phyloP scores from a whole-genome alignment of 2,329 filamentous ascomycete species.

The Cladosporium velox region DNA sequence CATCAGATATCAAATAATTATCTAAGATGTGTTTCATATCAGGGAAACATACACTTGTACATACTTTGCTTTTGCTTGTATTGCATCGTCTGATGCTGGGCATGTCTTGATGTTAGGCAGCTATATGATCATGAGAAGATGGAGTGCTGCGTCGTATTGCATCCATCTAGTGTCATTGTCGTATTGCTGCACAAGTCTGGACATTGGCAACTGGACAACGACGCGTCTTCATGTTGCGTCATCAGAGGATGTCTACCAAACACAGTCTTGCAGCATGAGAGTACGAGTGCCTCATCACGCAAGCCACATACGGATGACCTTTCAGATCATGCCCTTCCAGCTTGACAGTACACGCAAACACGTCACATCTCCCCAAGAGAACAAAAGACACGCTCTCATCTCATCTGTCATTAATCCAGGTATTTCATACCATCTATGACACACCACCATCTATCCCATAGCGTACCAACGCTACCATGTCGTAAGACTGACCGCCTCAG shows the following conservation, averaged over 20 bases:
- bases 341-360: neutral
- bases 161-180: neutral
- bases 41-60: constrained; percentile 37
- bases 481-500: neutral
- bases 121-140: neutral
- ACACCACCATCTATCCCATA: neutral
- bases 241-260: neutral
- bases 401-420: neutral
- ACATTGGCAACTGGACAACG: neutral
- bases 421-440: constrained; percentile 2
- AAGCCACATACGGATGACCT: neutral
- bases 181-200: neutral
- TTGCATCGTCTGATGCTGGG: neutral
- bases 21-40: constrained; percentile 54
- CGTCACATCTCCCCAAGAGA: neutral
- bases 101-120: neutral
- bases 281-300: neutral
- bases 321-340: neutral
- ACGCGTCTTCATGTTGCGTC: neutral
- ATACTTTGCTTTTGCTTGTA: neutral
- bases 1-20: constrained; percentile 40
- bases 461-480: neutral
- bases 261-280: neutral
- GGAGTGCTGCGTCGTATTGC: neutral
- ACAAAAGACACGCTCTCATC: neutral